phyloP scores from a whole-genome alignment of 2,329 filamentous ascomycete species.

The Penicillium fuscoglaucum region DNA sequence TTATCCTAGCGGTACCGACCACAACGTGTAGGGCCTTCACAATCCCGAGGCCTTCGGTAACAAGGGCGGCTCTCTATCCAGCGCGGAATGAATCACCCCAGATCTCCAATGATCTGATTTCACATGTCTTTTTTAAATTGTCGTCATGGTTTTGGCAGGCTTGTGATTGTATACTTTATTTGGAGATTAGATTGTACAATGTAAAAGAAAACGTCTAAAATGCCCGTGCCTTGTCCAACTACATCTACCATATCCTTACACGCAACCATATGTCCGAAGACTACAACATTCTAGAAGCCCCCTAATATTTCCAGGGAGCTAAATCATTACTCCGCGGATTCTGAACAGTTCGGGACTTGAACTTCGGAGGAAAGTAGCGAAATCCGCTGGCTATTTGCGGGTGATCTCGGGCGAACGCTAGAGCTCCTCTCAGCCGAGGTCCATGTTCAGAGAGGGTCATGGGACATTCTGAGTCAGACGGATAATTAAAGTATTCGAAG shows the following conservation, averaged over 20 bases:
- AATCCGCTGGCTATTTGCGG: conserved; percentile 17
- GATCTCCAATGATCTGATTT: conserved; percentile 23
- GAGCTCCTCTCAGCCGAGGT: conserved; percentile 28
- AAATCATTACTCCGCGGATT: conserved; percentile 15
- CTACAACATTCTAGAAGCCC: neutral
- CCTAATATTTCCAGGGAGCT: neutral
- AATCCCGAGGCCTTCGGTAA: conserved; percentile 33
- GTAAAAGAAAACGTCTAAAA: neutral
- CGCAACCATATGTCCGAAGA: neutral
- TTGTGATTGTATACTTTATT: conserved; percentile 13
- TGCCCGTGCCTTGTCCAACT: neutral
- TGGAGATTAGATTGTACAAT: neutral
- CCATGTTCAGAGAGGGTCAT: conserved; percentile 14
- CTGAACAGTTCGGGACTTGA: conserved; percentile 1
- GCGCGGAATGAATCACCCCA: conserved; percentile 15
- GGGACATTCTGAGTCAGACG: conserved; percentile 18
- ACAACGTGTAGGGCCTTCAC: neutral
- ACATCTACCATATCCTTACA: neutral
- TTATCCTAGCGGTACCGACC: conserved; percentile 6
- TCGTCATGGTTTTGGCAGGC: conserved; percentile 21
- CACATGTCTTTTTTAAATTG: conserved; percentile 21
- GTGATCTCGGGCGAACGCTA: conserved; percentile 20
- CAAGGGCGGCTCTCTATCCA: conserved; percentile 21
- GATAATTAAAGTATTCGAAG: neutral
- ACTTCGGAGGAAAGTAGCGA: conserved; percentile 15